Evolutionary conservation across 306 rosid genomes (phyloP), one percentile per base, ranked within the genome.

Genomic region (Cucumis hystrix): DNA sequence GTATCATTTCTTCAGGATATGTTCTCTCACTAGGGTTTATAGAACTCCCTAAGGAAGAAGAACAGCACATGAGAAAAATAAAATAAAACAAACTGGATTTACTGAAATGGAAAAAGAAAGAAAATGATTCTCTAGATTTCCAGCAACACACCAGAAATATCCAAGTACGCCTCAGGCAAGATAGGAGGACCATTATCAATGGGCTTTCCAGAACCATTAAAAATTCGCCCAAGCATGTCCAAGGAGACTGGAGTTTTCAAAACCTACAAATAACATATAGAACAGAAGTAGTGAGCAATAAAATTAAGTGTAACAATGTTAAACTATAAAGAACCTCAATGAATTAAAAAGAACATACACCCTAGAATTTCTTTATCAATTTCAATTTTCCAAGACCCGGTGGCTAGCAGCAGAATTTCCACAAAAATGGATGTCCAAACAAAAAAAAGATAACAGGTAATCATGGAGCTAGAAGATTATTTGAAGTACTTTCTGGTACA

Each of bases 1-100:
- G 99, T 69, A 96, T 96, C 99, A 96, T 96, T 87, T 96, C 99
- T 87, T 96, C 99, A 0, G 99, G 99, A 89, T 92, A 96, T 43
- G 99, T 96, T 85, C 99, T 91, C 89, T 96, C 99, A 83, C 99
- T 96, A 63, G 99, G 99, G 84, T 96, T 96, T 83, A 96, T 96
- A 75, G 99, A 96, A 84, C 99, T 96, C 79, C 99, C 99, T 96
- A 82, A 33, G 60, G 78, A 67, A 78, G 56, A 66, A 17, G 77
- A 30, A 78, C 72, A 66, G 37, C 25, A 77, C 47, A 45, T 59
- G 43, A 21, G 64, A 78, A 74, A 60, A 74, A 4, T 12, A 21
- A 49, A 49, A 72, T 25, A 72, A 6, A 72, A 28, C 8, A 51
- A 51, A 8, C 41, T 49, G 37, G 18, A 49, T 10, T n/a, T 57